phyloP scores from a whole-genome alignment of 176 grass and related monocot species.

The Poa annua region DNA sequence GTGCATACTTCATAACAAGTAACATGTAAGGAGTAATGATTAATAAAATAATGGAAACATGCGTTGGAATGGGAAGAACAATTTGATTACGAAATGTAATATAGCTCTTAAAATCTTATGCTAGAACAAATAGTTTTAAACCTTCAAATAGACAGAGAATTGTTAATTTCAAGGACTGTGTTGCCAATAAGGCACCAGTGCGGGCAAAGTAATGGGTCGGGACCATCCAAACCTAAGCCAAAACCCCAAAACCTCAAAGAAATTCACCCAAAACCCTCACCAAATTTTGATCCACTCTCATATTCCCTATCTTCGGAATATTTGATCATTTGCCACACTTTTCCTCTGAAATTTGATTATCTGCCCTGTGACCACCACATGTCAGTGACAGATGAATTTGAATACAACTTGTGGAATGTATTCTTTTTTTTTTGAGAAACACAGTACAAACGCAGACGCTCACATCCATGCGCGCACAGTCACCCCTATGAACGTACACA shows the following conservation, averaged over 20 bases:
- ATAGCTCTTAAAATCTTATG: conserved; percentile 4
- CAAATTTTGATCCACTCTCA: background rate
- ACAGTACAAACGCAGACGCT: too few species aligned
- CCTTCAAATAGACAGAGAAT: background rate
- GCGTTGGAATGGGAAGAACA: background rate
- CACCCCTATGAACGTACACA: too few species aligned
- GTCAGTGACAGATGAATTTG: background rate
- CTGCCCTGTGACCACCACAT: too few species aligned
- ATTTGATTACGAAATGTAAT: background rate
- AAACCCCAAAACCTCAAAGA: background rate
- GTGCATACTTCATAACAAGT: conserved; percentile 37
- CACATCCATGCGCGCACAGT: too few species aligned
- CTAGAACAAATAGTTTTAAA: conserved; percentile 15
- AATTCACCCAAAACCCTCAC: background rate
- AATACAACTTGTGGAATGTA: conserved; percentile 16
- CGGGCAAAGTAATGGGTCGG: background rate
- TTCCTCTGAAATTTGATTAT: too few species aligned
- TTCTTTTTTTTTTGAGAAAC: too few species aligned
- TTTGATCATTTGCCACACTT: too few species aligned
- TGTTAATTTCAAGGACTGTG: background rate
- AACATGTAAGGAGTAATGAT: background rate
- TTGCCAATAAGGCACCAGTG: conserved; percentile 1
- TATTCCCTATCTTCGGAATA: background rate
- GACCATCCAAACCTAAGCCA: conserved; percentile 15
- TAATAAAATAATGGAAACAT: conserved; percentile 20